Evolutionary conservation across 208 protist species (phyloP).

Genomic region (Plasmodiophora brassicae): DNA sequence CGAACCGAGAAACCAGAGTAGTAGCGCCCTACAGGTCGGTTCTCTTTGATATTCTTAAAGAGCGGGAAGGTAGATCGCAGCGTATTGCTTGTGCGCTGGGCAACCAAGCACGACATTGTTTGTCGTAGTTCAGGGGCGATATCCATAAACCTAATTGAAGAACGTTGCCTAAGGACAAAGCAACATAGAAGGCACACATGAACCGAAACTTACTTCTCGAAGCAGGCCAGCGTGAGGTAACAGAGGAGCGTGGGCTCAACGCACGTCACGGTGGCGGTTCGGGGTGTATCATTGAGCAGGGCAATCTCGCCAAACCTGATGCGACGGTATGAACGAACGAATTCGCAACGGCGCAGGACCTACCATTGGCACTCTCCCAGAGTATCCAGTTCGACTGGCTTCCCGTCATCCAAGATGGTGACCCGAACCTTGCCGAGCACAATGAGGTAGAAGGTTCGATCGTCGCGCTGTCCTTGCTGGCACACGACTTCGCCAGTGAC

Average conservation of each 20-base stretch:
- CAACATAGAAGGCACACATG: not conserved
- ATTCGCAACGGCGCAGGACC: too few species aligned
- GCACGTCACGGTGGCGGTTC: not conserved
- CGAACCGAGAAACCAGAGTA: not conserved
- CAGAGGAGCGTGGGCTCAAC: not conserved
- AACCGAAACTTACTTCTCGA: not conserved
- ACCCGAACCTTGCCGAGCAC: not conserved
- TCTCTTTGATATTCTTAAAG: not conserved
- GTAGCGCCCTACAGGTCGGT: not conserved
- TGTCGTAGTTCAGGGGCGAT: not conserved
- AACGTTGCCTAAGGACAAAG: not conserved
- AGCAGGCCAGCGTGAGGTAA: not conserved
- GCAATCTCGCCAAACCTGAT: slow-evolving; percentile 26
- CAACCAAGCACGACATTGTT: not conserved
- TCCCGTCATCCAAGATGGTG: not conserved
- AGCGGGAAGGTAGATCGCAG: not conserved
- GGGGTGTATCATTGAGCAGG: not conserved
- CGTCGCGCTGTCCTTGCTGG: not conserved
- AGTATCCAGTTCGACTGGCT: not conserved
- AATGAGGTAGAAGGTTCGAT: not conserved
- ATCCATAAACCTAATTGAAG: not conserved
- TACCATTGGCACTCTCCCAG: not conserved
- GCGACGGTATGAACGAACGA: not conserved
- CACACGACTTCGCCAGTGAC: not conserved
- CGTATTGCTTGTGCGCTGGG: not conserved